Evolutionary conservation across 1,284 basidiomycete genomes (phyloP), one percentile per base, ranked within the genome.

Genomic region (Trichosporon sp.): DNA sequence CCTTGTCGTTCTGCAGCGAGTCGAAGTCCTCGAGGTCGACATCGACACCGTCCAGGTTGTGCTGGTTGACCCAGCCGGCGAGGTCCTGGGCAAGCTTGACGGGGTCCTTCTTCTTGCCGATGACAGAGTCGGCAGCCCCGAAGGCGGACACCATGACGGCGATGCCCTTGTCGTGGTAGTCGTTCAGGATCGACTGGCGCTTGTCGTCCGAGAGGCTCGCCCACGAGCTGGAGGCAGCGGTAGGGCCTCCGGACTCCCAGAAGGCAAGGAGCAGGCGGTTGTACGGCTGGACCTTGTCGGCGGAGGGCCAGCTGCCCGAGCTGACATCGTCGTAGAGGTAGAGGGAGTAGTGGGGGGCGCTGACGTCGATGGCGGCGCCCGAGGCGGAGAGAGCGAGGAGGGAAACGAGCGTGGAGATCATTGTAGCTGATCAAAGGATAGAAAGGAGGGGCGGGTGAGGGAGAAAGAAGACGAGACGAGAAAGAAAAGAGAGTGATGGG

Each of bases 1-100:
- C 68, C 56, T 58, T 23, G 66, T 72, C 29, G 62, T 38, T 62
- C 66, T 64, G 47, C 38, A 68, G 63, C 25, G 62, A 66, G n/a
- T 13, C 35, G 62, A 72, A 67, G 65, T 72, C 71, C 76, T 85
- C 85, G 70, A 84, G 85, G 73, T 86, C 85, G 68, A 86, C 82
- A 67, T 86, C 85, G n/a, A 86, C 84, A 51, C 85, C 85, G 71
- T 86, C 85, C 8, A 86, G 74, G 15, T 77, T 78, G 75, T 85
- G 83, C 56, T 80, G 64, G 70, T 81, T 82, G 65, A 84, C 83
- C 67, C 75, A 85, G 7, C 69, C 64, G 0, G 84, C 84, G 13
- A 85, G 73, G 18, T 72, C 68, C 62, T 77, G 73, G 15, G 84
- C 84, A 1, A 73, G 73, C 13, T 68, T 63, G n/a, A 74, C 76